Conservation (phyloP, 208 protist species). For the Trypanosoma vivax region DNA sequence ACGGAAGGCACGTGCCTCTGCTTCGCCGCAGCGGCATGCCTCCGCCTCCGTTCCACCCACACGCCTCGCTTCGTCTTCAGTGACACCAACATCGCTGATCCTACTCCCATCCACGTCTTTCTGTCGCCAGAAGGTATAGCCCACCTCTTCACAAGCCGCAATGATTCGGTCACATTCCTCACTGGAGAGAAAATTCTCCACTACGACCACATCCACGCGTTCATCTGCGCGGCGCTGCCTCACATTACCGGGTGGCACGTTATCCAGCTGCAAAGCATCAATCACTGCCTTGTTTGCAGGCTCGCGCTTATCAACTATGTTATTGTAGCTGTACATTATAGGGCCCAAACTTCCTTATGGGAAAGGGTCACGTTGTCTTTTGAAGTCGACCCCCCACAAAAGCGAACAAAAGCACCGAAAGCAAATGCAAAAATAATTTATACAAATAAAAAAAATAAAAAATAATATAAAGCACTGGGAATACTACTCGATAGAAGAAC, state of each 20-base stretch:
- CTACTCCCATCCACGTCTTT: conserved; percentile 35
- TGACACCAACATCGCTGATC: too few relatives aligned
- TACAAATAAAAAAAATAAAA: background rate
- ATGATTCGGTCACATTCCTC: conserved; percentile 67
- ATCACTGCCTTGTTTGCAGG: conserved; percentile 63
- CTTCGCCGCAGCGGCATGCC: conserved; percentile 21
- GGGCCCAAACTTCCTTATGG: background rate
- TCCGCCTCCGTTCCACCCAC: background rate
- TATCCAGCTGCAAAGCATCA: conserved; percentile 31
- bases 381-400: background rate
- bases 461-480: background rate
- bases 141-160: conserved; percentile 60
- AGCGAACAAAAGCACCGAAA: too few relatives aligned
- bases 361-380: background rate
- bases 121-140: conserved; percentile 79
- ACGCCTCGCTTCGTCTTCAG: conserved; percentile 23
- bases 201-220: conserved; percentile 60
- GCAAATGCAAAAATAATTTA: conserved; percentile 6
- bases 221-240: conserved; percentile 12
- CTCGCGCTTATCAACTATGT: conserved; percentile 81
- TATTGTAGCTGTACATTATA: conserved; percentile 85
- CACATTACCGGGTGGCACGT: conserved; percentile 14
- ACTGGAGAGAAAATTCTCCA: conserved; percentile 68
- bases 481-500: too few relatives aligned
- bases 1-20: conserved; percentile 48